phyloP scores from a whole-genome alignment of 108 stramenopile species.

The Thalassiosira profunda region DNA sequence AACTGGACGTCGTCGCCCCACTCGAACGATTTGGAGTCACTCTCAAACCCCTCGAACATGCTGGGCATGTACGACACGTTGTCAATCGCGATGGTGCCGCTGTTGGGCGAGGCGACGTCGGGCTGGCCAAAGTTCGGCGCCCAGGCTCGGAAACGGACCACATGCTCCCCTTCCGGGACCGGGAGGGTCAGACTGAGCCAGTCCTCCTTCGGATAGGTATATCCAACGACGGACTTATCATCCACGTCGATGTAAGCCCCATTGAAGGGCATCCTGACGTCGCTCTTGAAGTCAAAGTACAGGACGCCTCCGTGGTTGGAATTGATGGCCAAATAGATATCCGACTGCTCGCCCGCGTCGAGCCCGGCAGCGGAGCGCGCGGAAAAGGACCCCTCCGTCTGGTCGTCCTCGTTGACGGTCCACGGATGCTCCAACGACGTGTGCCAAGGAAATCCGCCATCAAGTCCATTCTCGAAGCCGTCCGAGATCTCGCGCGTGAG shows the following conservation, averaged over 20 bases:
- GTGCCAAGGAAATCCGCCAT: slow-evolving; percentile 17
- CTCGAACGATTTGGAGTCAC: background rate
- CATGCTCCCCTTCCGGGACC: slow-evolving; percentile 24
- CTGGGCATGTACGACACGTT: slow-evolving; percentile 15
- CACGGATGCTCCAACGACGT: slow-evolving; percentile 21
- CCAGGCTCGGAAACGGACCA: slow-evolving; percentile 19
- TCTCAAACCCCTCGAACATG: slow-evolving; percentile 20
- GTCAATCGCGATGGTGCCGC: slow-evolving; percentile 16
- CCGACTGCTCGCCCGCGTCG: slow-evolving; percentile 4
- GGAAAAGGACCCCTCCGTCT: slow-evolving; percentile 8
- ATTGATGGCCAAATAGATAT: slow-evolving; percentile 20
- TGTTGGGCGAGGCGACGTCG: background rate
- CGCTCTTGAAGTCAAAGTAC: slow-evolving; percentile 18
- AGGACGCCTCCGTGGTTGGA: slow-evolving; percentile 21
- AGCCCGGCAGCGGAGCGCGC: slow-evolving; percentile 8
- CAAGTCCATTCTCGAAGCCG: slow-evolving; percentile 31
- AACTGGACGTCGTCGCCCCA: background rate
- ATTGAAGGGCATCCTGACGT: slow-evolving; percentile 41
- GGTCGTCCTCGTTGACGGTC: slow-evolving; percentile 5
- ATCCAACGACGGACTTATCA: slow-evolving; percentile 15
- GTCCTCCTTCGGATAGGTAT: slow-evolving; percentile 8
- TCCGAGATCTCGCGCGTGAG: slow-evolving; percentile 5
- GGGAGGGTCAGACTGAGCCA: slow-evolving; percentile 2
- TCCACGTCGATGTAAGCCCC: slow-evolving; percentile 26
- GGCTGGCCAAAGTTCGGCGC: background rate